Base-by-base conservation (phyloP, 208 protist species). In the Porcisia deanei region DNA sequence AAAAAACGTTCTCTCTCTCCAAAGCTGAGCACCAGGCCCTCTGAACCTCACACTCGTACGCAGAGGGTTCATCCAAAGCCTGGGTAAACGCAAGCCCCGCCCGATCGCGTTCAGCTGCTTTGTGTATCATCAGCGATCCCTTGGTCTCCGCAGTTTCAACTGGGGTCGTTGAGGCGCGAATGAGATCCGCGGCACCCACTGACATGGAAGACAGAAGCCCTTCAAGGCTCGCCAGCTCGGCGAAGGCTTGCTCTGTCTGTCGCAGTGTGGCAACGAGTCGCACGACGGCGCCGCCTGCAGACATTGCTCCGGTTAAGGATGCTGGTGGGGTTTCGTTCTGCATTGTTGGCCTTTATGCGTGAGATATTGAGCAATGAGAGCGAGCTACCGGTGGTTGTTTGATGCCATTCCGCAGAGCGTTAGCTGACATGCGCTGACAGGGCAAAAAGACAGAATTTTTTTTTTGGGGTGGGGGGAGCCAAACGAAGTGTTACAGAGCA, bases 181-280 rank as follows among this genome's bases (percentile, higher is more conserved):
- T 49, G 34, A 73, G 41, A 16, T 73, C 69, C 5, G 18, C n/a
- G 7, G 66, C 59, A 45, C 76, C 52, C 0, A 14, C 43, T 1
- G 37, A 47, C 16, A 76, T 9, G 9, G 58, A 45, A 3, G 52
- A 64, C 20, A 76, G 53, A 45, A 81, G 47, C 39, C 55, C 71
- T 8, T 58, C 45, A n/a, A 81, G 18, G 54, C 30, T 25, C 5
- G 57, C 41, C 1, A 81, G 49, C 16, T 72, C 60, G 12, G 69
- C n/a, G n/a, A 37, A 39, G 2, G n/a, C 39, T 12, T 45, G 43
- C 34, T 71, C 61, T 53, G 53, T 57, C 3, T 76, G 47, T 34
- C 71, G 69, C n/a, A 72, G 70, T 10, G 64, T 64, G 0, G 76
- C 76, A n/a, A 20, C 61, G n/a, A 81, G 53, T 37, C 76, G 69